phyloP scores from a whole-genome alignment of 345 rosid species.

The Camelina neglecta region DNA sequence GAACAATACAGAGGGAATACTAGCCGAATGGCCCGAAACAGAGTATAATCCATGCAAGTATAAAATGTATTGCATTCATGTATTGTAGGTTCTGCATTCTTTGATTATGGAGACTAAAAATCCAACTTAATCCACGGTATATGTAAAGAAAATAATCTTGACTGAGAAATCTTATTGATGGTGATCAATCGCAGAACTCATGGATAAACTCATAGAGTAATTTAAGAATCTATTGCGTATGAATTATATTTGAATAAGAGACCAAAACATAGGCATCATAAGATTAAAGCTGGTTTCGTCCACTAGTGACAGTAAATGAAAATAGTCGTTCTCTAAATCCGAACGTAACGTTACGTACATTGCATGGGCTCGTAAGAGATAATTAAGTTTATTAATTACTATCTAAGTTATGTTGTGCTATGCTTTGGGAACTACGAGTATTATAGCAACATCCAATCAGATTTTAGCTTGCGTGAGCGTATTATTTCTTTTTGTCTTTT shows the following conservation, averaged over 20 bases:
- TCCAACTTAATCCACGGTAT: neutral
- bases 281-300: conserved; percentile 26
- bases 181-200: neutral
- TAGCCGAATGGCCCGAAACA: no score
- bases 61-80: neutral
- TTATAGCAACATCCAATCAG: conserved; percentile 29
- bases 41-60: neutral
- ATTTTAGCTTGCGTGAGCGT: conserved; percentile 36
- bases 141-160: neutral
- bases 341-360: conserved; percentile 30
- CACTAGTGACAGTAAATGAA: conserved; percentile 31
- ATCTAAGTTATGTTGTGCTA: conserved; percentile 30
- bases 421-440: conserved; percentile 33
- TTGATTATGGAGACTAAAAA: neutral
- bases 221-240: neutral
- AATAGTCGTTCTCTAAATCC: neutral
- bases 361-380: conserved; percentile 40
- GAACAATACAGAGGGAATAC: no score
- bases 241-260: neutral
- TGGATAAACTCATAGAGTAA: neutral
- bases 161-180: neutral
- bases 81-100: neutral
- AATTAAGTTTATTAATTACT: conserved; percentile 33
- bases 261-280: conserved; percentile 1
- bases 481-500: conserved; percentile 29